phyloP scores from a whole-genome alignment of 345 rosid genomes.

The Gossypium bickii region DNA sequence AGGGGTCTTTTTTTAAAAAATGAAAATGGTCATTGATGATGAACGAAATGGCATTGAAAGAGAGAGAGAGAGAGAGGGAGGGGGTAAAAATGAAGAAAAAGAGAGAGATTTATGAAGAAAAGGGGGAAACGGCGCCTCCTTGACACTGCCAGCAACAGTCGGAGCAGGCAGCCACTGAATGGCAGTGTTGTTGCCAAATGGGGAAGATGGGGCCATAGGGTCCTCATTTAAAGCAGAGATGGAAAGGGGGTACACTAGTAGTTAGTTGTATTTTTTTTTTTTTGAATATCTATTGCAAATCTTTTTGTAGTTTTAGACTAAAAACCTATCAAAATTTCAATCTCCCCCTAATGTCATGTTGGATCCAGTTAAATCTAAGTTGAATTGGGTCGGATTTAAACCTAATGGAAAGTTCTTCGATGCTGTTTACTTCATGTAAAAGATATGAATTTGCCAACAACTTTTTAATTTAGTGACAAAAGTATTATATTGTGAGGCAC shows the following conservation, averaged over 20 bases:
- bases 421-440: too few relatives aligned
- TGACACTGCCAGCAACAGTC: background rate
- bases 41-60: background rate
- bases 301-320: constrained; percentile 12
- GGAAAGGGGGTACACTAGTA: background rate
- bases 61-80: background rate
- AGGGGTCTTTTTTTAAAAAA: background rate
- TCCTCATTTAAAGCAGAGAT: constrained; percentile 14
- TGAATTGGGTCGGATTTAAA: too few relatives aligned
- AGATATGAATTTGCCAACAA: too few relatives aligned
- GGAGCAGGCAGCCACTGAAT: background rate
- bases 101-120: background rate
- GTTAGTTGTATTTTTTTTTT: background rate
- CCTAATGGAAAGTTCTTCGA: too few relatives aligned
- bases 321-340: background rate
- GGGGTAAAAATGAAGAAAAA: background rate
- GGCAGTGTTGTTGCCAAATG: constrained; percentile 7
- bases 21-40: background rate
- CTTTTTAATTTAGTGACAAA: too few relatives aligned
- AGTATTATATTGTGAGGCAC: too few relatives aligned
- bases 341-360: background rate
- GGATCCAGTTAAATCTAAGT: too few relatives aligned
- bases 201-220: constrained; percentile 3
- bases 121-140: constrained; percentile 12
- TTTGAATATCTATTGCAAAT: constrained; percentile 12